phyloP scores from a whole-genome alignment of 805 yeast genomes.

The Myxozyma melibiosi region DNA sequence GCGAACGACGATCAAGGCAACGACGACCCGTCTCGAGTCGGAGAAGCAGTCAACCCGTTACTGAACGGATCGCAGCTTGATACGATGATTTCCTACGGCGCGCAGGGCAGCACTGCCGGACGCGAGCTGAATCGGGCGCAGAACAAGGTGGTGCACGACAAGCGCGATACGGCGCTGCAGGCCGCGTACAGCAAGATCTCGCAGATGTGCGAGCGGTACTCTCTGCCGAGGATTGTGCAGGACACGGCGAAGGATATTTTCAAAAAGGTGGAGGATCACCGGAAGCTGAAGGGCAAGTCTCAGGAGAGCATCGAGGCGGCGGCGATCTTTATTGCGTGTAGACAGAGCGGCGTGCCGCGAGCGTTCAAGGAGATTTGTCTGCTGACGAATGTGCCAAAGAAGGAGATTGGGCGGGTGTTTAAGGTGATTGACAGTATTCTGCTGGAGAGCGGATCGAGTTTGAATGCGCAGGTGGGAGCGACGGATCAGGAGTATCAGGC shows the following conservation, averaged over 20 bases:
- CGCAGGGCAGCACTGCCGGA: slow-evolving; percentile 83
- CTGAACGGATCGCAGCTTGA: slow-evolving; percentile 89
- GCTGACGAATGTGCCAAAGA: slow-evolving; percentile 86
- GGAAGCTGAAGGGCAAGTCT: slow-evolving; percentile 82
- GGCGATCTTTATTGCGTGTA: slow-evolving; percentile 89
- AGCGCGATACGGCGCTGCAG: slow-evolving; percentile 81
- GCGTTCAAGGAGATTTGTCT: slow-evolving; percentile 96
- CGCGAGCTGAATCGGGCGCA: slow-evolving; percentile 90
- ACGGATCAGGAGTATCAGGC: slow-evolving; percentile 55
- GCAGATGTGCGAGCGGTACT: slow-evolving; percentile 96
- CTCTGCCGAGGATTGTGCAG: slow-evolving; percentile 90
- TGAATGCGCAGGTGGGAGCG: slow-evolving; percentile 38
- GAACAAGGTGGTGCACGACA: slow-evolving; percentile 79
- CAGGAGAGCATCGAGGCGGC: slow-evolving; percentile 97
- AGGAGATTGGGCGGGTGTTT: slow-evolving; percentile 73
- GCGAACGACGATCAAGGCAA: slow-evolving; percentile 97
- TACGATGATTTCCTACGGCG: slow-evolving; percentile 85
- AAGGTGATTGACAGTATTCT: slow-evolving; percentile 73
- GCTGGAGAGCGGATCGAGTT: slow-evolving; percentile 9
- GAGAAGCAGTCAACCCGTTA: slow-evolving; percentile 92
- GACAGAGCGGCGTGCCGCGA: slow-evolving; percentile 91
- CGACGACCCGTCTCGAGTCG: slow-evolving; percentile 98
- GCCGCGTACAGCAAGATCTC: slow-evolving; percentile 89
- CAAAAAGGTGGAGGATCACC: slow-evolving; percentile 85
- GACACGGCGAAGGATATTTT: slow-evolving; percentile 98